Conservation (phyloP, 768 basidiomycete species). For the Cystofilobasidium ferigula region DNA sequence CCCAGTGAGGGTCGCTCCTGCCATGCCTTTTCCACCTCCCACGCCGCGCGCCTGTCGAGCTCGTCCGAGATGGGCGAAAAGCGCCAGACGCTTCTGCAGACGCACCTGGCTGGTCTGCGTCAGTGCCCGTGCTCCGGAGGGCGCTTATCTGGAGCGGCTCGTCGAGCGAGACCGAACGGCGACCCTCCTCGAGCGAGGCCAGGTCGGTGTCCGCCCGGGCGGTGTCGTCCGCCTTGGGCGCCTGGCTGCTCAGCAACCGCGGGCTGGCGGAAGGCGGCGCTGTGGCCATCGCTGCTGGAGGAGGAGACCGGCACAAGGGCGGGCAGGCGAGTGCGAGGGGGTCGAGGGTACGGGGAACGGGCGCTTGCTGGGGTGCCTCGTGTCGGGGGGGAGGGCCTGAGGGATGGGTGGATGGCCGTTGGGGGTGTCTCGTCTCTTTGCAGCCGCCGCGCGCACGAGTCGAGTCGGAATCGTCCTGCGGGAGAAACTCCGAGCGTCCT, state of each 20-base stretch:
- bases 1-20: too few species aligned
- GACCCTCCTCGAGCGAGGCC: background rate
- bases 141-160: background rate
- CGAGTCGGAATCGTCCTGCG: too few species aligned
- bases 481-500: too few species aligned
- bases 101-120: background rate
- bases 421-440: too few species aligned
- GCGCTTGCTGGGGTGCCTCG: too few species aligned
- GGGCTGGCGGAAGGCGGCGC: background rate
- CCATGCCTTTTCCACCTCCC: too few species aligned
- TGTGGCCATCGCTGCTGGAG: background rate
- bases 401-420: too few species aligned
- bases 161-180: background rate
- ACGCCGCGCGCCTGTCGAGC: too few species aligned
- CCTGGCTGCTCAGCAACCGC: constrained; percentile 1
- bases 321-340: background rate
- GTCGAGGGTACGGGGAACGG: background rate
- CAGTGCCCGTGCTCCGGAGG: background rate
- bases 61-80: too few species aligned
- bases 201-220: constrained; percentile 1
- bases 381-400: too few species aligned
- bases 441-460: too few species aligned
- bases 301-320: background rate
- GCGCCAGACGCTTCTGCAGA: background rate
- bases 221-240: constrained; percentile 3